Percentiles rank a stretch among this genome's conserved stretches.
These are phyloP conservation scores for Eutrema heterophyllum DNA, from an alignment of 345 rosid genomes.

Conservation along the genomic window DNA sequence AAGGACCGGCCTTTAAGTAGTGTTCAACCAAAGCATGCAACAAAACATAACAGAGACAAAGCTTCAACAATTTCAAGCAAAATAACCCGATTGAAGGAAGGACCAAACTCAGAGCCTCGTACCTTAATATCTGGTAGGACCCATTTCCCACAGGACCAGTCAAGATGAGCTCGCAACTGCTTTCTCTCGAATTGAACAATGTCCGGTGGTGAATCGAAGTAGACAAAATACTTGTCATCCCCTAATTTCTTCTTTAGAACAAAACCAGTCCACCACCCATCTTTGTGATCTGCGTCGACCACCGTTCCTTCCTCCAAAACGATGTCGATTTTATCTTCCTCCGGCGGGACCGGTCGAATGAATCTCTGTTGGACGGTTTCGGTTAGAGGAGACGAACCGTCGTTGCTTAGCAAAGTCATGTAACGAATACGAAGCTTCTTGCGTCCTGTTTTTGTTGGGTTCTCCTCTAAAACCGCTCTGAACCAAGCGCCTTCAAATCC, in stretches of 20 bases:
- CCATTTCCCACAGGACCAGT: conserved; percentile 52
- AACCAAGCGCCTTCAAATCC: conserved; percentile 58
- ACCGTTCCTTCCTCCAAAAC: conserved; percentile 32
- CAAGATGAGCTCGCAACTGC: conserved; percentile 45
- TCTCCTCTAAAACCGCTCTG: conserved; percentile 40
- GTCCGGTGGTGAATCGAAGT: conserved; percentile 51
- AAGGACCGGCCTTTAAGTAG: background rate
- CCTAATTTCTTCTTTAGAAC: conserved; percentile 36
- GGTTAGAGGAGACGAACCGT: conserved; percentile 31
- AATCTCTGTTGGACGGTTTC: conserved; percentile 31
- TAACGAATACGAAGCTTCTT: conserved; percentile 38
- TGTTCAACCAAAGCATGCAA: background rate
- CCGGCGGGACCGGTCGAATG: conserved; percentile 49
- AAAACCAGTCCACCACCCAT: conserved; percentile 55
- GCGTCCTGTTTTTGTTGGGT: conserved; percentile 24
- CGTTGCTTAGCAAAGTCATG: conserved; percentile 34
- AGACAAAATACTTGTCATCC: conserved; percentile 33
- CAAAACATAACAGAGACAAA: background rate
- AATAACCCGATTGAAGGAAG: background rate
- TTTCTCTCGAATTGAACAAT: conserved; percentile 37
- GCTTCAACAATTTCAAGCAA: background rate
- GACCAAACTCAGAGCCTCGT: background rate
- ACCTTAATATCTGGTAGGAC: conserved; percentile 36
- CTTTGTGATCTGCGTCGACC: conserved; percentile 41
- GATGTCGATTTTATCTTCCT: background rate